Evolutionary conservation across 768 basidiomycete genomes (phyloP).

Genomic region (Xerocomellus amylosporus): DNA sequence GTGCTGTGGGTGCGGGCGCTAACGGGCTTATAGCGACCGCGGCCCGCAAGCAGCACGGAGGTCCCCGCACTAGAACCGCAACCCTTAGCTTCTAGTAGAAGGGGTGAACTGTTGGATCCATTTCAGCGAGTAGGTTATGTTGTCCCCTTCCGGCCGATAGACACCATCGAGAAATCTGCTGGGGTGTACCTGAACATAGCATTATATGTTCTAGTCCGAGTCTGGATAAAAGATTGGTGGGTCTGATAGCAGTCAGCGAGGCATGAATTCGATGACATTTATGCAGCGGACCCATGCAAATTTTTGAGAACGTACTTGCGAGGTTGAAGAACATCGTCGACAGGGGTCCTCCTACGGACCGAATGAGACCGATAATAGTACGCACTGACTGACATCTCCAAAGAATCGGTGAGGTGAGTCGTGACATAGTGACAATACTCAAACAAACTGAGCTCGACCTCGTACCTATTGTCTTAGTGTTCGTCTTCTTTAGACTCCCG

Average conservation of each 20-base stretch:
- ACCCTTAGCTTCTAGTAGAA: not conserved
- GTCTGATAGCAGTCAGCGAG: not conserved
- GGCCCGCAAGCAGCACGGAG: too few relatives aligned
- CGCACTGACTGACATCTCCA: not conserved
- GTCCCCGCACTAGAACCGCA: constrained; percentile 9
- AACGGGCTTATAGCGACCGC: not conserved
- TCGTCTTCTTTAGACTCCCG: not conserved
- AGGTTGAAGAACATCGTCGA: not conserved
- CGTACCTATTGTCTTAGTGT: not conserved
- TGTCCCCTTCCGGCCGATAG: not conserved
- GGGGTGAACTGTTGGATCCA: not conserved
- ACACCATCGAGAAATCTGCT: not conserved
- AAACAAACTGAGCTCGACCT: not conserved
- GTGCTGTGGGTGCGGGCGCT: constrained; percentile 18
- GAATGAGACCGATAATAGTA: not conserved
- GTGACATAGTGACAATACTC: not conserved
- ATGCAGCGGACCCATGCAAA: too few relatives aligned
- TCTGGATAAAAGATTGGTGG: not conserved
- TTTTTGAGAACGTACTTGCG: not conserved
- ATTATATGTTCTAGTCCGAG: too few relatives aligned
- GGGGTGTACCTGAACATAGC: not conserved
- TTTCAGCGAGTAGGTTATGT: not conserved
- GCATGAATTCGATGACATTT: not conserved
- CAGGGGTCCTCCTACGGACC: not conserved
- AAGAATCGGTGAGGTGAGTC: not conserved